phyloP scores from a whole-genome alignment of 176 grass and related monocot genomes.

The Urochloa ruziziensis region DNA sequence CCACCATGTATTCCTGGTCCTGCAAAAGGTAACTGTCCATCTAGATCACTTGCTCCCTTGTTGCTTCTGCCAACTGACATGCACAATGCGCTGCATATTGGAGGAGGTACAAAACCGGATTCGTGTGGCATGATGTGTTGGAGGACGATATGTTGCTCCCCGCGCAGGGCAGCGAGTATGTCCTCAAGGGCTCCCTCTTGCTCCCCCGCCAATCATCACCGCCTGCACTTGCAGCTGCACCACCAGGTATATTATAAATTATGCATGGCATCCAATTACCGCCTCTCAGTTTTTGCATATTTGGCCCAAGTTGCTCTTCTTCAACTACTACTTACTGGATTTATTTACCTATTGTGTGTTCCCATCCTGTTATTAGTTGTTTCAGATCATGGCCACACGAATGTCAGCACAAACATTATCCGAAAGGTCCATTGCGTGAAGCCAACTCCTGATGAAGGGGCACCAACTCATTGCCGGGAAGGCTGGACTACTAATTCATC shows the following conservation, averaged over 20 bases:
- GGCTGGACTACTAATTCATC: constrained; percentile 12
- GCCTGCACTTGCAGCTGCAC: background rate
- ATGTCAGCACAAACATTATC: background rate
- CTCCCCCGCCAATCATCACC: constrained; percentile 33
- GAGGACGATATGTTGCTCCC: constrained; percentile 60
- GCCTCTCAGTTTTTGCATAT: background rate
- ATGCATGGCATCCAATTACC: background rate
- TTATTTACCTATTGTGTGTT: background rate
- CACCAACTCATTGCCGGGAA: background rate
- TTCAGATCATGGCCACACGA: constrained; percentile 30
- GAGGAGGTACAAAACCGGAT: constrained; percentile 66
- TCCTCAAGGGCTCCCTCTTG: constrained; percentile 72
- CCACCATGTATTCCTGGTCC: constrained; percentile 85
- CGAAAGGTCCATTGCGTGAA: background rate
- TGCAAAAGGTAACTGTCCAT: constrained; percentile 67
- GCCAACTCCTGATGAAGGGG: background rate
- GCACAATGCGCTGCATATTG: background rate
- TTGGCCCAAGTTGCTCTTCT: background rate
- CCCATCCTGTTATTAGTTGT: background rate
- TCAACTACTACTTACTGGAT: background rate
- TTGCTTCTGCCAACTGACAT: background rate
- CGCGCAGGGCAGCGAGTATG: constrained; percentile 52
- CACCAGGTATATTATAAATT: background rate
- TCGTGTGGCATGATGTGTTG: constrained; percentile 81
- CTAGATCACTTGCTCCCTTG: constrained; percentile 6